phyloP scores from a whole-genome alignment of 495 filamentous ascomycete genomes.

The Margaritispora aquatica region DNA sequence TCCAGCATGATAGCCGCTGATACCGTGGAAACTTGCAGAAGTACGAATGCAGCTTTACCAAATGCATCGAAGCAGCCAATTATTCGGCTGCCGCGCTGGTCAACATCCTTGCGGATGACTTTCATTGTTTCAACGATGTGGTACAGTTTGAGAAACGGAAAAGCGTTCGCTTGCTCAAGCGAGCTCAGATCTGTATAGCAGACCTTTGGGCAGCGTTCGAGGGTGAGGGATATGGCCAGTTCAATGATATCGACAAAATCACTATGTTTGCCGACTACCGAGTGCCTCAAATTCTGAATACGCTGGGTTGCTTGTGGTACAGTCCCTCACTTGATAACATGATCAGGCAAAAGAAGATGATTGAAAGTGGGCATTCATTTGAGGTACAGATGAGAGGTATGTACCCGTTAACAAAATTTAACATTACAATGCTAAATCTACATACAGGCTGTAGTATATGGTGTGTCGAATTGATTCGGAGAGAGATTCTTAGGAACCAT shows the following conservation, averaged over 20 bases:
- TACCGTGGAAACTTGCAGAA: slow-evolving; percentile 44
- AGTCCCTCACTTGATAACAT: slow-evolving; percentile 69
- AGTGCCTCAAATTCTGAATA: slow-evolving; percentile 87
- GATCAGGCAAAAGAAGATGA: slow-evolving; percentile 52
- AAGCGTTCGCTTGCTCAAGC: slow-evolving; percentile 76
- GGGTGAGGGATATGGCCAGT: slow-evolving; percentile 70
- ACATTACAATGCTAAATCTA: too few relatives aligned
- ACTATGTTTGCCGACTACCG: slow-evolving; percentile 99
- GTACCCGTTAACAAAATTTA: slow-evolving; percentile 16
- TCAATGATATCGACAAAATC: slow-evolving; percentile 86
- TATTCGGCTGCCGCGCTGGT: slow-evolving; percentile 79
- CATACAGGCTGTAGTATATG: slow-evolving; percentile 78
- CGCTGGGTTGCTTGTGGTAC: slow-evolving; percentile 75
- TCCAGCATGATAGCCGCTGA: slow-evolving; percentile 4
- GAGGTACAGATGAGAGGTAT: slow-evolving; percentile 81
- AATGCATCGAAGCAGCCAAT: slow-evolving; percentile 68
- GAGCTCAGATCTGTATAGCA: slow-evolving; percentile 91
- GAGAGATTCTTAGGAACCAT: slow-evolving; percentile 71
- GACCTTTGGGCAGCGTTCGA: slow-evolving; percentile 95
- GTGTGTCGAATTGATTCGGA: slow-evolving; percentile 83
- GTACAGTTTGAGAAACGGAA: slow-evolving; percentile 59
- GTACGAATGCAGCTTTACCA: slow-evolving; percentile 69
- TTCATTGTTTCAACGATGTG: slow-evolving; percentile 83
- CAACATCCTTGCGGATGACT: slow-evolving; percentile 71
- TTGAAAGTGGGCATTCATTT: slow-evolving; percentile 70